Percentiles rank a stretch among this genome's conserved stretches.
Evolutionary conservation across 225 moss, liverwort and hornwort species (phyloP).

Genomic region (Physcomitrium patens): DNA sequence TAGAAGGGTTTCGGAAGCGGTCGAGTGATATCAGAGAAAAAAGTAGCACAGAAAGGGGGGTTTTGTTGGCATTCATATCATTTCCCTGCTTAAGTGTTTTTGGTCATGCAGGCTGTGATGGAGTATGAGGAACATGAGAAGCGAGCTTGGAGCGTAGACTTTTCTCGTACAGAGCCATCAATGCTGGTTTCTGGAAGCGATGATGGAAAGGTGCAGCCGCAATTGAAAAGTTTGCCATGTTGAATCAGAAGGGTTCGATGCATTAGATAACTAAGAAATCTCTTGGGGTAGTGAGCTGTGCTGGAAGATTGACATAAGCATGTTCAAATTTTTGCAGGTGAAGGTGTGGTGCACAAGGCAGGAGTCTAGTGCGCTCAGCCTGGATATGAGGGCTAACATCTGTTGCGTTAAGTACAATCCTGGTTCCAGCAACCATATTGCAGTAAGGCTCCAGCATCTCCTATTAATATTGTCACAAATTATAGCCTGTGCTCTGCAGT

Average conservation of each 20-base stretch:
- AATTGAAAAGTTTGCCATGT: no score
- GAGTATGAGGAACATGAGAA: conserved; percentile 99
- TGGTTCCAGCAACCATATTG: conserved; percentile 80
- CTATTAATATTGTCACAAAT: background rate
- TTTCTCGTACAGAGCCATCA: conserved; percentile 83
- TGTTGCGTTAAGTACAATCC: conserved; percentile 99
- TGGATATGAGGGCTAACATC: conserved; percentile 93
- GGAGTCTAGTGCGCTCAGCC: conserved; percentile 79
- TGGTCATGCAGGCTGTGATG: conserved; percentile 67
- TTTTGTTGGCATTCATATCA: no score
- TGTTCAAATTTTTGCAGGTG: conserved; percentile 43
- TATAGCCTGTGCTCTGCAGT: background rate
- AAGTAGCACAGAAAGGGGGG: no score
- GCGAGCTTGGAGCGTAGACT: conserved; percentile 98
- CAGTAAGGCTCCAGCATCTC: conserved; percentile 51
- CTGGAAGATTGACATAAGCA: no score
- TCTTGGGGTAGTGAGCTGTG: no score
- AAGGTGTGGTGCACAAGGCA: conserved; percentile 98
- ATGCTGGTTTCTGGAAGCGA: conserved; percentile 95
- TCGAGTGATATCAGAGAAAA: no score
- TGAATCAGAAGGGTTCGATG: no score
- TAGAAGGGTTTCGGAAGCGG: no score
- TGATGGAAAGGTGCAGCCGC: conserved; percentile 51
- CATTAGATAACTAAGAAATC: no score
- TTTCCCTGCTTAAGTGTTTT: no score